Conservation (phyloP, 257 asterid species). For the Nicotiana knightiana region DNA sequence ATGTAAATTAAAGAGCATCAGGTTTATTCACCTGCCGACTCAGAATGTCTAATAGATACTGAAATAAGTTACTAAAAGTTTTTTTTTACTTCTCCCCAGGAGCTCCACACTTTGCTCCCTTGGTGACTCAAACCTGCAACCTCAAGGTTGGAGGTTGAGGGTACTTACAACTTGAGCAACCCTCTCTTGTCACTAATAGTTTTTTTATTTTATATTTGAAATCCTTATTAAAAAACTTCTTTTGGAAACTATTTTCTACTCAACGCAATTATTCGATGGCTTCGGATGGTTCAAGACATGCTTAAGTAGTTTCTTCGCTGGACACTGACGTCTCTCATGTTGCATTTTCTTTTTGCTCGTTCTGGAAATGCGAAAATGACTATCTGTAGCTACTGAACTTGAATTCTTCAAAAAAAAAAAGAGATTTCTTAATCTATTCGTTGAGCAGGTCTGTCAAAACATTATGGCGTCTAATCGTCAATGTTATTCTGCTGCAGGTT, state of each 20-base stretch:
- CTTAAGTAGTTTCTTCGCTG: background rate
- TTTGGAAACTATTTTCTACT: background rate
- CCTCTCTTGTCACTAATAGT: too few relatives aligned
- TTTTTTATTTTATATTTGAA: too few relatives aligned
- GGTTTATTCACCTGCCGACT: background rate
- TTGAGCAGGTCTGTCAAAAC: background rate
- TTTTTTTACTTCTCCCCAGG: too few relatives aligned
- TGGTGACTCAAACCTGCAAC: too few relatives aligned
- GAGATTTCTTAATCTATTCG: background rate
- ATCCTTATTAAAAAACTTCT: too few relatives aligned
- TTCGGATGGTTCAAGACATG: too few relatives aligned
- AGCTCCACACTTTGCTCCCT: too few relatives aligned
- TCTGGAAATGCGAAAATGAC: background rate
- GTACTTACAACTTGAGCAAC: too few relatives aligned
- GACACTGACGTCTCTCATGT: background rate
- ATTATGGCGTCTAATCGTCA: background rate
- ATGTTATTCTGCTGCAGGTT: constrained; percentile 48
- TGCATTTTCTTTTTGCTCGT: background rate
- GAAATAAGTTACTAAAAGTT: background rate
- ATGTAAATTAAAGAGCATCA: background rate
- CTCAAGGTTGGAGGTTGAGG: too few relatives aligned
- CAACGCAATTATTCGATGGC: background rate
- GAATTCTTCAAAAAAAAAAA: too few relatives aligned
- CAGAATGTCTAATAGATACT: background rate
- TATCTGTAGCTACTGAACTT: background rate